Conservation (phyloP, 73 alveolate genomes). For the Tetrahymena borealis region DNA sequence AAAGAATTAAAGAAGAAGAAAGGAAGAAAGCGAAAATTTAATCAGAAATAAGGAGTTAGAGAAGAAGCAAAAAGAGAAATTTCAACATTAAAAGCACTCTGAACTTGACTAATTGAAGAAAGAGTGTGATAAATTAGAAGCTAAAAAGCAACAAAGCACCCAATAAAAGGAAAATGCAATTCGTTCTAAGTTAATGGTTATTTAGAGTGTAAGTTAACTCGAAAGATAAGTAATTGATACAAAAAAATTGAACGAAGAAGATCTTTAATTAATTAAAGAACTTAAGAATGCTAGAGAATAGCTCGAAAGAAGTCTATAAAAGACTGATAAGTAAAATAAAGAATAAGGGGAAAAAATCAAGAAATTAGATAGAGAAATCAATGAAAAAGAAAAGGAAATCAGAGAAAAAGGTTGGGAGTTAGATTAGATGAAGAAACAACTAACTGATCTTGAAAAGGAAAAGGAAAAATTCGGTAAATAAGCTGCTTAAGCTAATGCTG, state of each 20-base stretch:
- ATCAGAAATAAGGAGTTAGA: slow-evolving; percentile 45
- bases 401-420: slow-evolving; percentile 50
- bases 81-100: slow-evolving; percentile 33
- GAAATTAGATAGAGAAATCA: slow-evolving; percentile 46
- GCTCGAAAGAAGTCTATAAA: slow-evolving; percentile 54
- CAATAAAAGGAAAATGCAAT: slow-evolving; percentile 4
- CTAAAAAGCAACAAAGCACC: slow-evolving; percentile 11
- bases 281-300: slow-evolving; percentile 70
- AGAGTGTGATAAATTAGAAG: slow-evolving; percentile 18
- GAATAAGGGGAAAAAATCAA: slow-evolving; percentile 48
- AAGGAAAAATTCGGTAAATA: slow-evolving; percentile 84
- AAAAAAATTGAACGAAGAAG: slow-evolving; percentile 66
- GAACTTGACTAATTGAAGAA: slow-evolving; percentile 11
- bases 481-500: slow-evolving; percentile 82
- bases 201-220: slow-evolving; percentile 5
- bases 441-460: slow-evolving; percentile 55
- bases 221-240: slow-evolving; percentile 42
- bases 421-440: slow-evolving; percentile 45
- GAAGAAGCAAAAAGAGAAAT: slow-evolving; percentile 40
- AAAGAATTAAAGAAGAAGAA: slow-evolving; percentile 43
- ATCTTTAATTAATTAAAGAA: slow-evolving; percentile 61
- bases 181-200: slow-evolving; percentile 48
- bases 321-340: slow-evolving; percentile 58
- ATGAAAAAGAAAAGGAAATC: slow-evolving; percentile 46
- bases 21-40: slow-evolving; percentile 15